These are phyloP conservation scores for Ceriops zippeliana DNA, from an alignment of 345 rosid genomes.

Conservation along the genomic window DNA sequence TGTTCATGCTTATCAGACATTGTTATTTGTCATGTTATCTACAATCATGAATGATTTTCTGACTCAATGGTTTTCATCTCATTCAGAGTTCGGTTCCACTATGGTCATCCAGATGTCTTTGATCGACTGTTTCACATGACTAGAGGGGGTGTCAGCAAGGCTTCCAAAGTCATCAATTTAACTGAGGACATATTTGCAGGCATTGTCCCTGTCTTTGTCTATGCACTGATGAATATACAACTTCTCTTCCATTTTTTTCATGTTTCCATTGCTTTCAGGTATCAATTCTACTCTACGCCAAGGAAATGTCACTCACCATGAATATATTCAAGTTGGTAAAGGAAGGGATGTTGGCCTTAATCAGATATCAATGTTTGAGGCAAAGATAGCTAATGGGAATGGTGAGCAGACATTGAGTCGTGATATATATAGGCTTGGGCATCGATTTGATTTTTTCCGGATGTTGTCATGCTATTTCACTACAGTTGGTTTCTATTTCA, in stretches of 20 bases:
- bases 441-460: slow-evolving; percentile 96
- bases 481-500: slow-evolving; percentile 96
- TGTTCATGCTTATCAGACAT: not conserved
- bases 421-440: slow-evolving; percentile 96
- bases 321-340: slow-evolving; percentile 98
- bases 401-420: slow-evolving; percentile 98
- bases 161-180: slow-evolving; percentile 90
- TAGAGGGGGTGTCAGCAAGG: slow-evolving; percentile 98
- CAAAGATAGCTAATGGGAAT: slow-evolving; percentile 95
- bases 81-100: slow-evolving; percentile 93
- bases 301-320: slow-evolving; percentile 99
- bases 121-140: slow-evolving; percentile 97
- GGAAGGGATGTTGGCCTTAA: slow-evolving; percentile 99
- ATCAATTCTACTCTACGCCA: slow-evolving; percentile 98
- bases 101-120: slow-evolving; percentile 99
- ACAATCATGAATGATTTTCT: not conserved
- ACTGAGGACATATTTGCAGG: slow-evolving; percentile 99
- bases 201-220: slow-evolving; percentile 15
- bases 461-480: slow-evolving; percentile 98
- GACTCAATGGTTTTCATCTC: not conserved
- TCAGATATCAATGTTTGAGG: slow-evolving; percentile 98
- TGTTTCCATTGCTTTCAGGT: slow-evolving; percentile 41
- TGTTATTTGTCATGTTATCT: not conserved
- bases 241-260: slow-evolving; percentile 1
- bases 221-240: not conserved